Conservation (phyloP, 108 stramenopile genomes). For the Skeletonema grethae region DNA sequence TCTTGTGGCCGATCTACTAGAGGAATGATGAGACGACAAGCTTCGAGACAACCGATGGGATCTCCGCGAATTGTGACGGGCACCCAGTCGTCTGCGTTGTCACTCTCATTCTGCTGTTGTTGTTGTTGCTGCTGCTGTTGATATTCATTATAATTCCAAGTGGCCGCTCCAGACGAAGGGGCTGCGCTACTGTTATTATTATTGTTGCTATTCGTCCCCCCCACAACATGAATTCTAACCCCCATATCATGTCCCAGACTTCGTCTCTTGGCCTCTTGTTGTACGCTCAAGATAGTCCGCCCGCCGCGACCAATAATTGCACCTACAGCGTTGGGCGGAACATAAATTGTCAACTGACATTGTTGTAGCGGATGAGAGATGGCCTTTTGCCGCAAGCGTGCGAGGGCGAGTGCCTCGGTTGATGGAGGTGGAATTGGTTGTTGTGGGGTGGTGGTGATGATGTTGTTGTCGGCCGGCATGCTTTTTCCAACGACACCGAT, state of each 20-base stretch:
- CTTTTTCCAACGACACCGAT: neutral
- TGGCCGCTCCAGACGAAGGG: neutral
- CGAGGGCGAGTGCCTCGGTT: slow-evolving; percentile 10
- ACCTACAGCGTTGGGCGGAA: slow-evolving; percentile 74
- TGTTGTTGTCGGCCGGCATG: neutral
- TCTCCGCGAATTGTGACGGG: slow-evolving; percentile 77
- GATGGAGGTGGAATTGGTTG: slow-evolving; percentile 5
- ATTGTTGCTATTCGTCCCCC: slow-evolving; percentile 11
- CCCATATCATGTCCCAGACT: slow-evolving; percentile 27
- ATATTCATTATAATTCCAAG: slow-evolving; percentile 37
- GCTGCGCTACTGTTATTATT: neutral
- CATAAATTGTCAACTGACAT: slow-evolving; percentile 64
- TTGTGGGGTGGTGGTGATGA: neutral
- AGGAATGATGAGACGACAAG: slow-evolving; percentile 37
- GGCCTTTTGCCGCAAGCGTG: slow-evolving; percentile 30
- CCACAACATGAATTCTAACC: slow-evolving; percentile 57
- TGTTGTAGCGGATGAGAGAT: slow-evolving; percentile 43
- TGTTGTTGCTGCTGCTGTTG: slow-evolving; percentile 15
- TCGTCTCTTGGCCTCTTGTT: slow-evolving; percentile 59
- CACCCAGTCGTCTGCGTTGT: slow-evolving; percentile 58
- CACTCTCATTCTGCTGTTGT: slow-evolving; percentile 35
- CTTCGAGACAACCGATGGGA: slow-evolving; percentile 53
- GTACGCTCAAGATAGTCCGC: slow-evolving; percentile 62
- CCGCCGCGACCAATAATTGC: slow-evolving; percentile 81
- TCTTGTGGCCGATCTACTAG: slow-evolving; percentile 34